Evolutionary conservation across 2,329 filamentous ascomycete genomes (phyloP), one percentile per base, ranked within the genome.

Genomic region (Penicillium aurantiogriseum): DNA sequence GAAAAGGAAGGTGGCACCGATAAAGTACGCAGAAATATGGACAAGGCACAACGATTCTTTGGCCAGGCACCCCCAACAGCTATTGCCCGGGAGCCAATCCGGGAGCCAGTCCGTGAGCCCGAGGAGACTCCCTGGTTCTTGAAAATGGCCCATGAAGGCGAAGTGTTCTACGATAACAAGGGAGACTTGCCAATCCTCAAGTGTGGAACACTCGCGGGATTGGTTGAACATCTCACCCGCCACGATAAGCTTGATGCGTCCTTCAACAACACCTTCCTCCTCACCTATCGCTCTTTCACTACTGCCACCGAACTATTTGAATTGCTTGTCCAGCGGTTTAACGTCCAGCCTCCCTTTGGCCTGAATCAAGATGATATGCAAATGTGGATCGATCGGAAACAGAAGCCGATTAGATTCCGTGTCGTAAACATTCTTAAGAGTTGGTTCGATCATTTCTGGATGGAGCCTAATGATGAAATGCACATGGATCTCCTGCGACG

Each of bases 361-460:
- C 79, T 99, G 50, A 85, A 80, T 9, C 83, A 85, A 53, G 77
- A 83, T 39, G 92, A 97, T 63, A 91, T 90, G 67, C 90, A 96
- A 54, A 81, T 85, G 31, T 99, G 94, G 94, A 86, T 90, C 36
- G 91, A 96, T 71, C 88, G 88, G 71, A 99, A 99, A 78, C 94
- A 97, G 74, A 97, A 95, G 71, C 89, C 91, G 5, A 97, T 97
- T 60, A 86, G 94, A 36, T 96, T 99, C 79, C 87, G 94, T 42
- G 92, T 99, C 2, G 92, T 99, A 63, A 99, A 97, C 70, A 97
- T 97, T 63, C 79, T 99, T 47, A 97, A 97, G 82, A 95, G 87
- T 76, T 99, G 94, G 94, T 94, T 99, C 66, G 94, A 97, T 71
- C 92, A 89, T 67, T 97, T 94, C 74, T 99, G 94, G 94, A 97